Percentiles rank a stretch among this genome's conserved stretches.
phyloP scores from a whole-genome alignment of 257 asterid genomes.

The Solanum tacnaense region DNA sequence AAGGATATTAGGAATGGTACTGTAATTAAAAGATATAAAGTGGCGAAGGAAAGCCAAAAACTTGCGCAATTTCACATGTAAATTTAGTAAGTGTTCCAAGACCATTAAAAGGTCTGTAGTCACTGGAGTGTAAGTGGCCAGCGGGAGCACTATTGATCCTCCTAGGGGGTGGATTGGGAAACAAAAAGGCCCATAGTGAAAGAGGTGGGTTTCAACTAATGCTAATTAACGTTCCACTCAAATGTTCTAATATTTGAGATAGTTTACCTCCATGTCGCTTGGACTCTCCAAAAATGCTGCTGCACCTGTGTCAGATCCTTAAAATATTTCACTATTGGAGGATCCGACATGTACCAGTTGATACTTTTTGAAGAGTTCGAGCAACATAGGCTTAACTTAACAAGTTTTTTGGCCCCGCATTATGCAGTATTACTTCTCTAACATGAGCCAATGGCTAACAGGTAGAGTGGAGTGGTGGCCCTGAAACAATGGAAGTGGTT shows the following conservation, averaged over 20 bases:
- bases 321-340: background rate
- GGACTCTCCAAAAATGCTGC: background rate
- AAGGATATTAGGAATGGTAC: background rate
- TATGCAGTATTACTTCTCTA: background rate
- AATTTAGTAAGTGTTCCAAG: background rate
- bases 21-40: background rate
- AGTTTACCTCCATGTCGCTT: background rate
- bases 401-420: background rate
- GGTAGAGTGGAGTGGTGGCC: slow-evolving; percentile 90
- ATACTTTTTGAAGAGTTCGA: background rate
- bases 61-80: background rate
- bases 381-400: background rate
- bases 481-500: slow-evolving; percentile 61
- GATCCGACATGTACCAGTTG: background rate
- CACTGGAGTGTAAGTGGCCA: background rate
- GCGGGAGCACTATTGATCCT: background rate
- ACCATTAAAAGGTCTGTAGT: background rate
- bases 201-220: background rate
- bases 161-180: background rate
- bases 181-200: background rate
- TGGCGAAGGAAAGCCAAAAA: background rate
- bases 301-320: background rate
- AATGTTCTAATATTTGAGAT: background rate
- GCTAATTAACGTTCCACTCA: background rate
- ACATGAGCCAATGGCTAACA: slow-evolving; percentile 13